Base-by-base conservation (phyloP, 2,329 filamentous ascomycete species). In the Alternaria alternata region DNA sequence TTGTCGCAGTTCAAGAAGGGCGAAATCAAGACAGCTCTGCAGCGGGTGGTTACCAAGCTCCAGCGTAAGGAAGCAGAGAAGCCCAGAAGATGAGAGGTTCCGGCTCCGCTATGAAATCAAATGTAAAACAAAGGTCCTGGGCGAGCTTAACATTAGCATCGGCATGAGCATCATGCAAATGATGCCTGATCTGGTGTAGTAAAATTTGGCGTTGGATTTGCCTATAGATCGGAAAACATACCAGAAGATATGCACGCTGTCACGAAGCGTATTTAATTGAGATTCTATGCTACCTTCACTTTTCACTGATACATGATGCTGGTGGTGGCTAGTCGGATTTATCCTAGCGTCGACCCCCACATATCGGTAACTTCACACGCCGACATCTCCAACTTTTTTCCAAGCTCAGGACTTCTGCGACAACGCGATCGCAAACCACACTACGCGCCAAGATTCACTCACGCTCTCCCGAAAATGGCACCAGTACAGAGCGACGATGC, bases 1-100 rank as follows among this genome's bases (percentile, higher is more conserved):
- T 79, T 97, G 11, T 85, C 89, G 1, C 86, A 86, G 0, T 97
- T 98, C 79, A 88, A 80, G 44, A 93, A 96, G 78, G 92, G 93
- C 54, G 94, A 97, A 61, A 89, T 97, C 68, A 94, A 91, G 81
- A 88, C 86, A 79, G 83, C 85, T 3, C 75, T 89, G 57, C 80
- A 84, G 67, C 81, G 85, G 51, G 82, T 85, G 9, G 77, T 79
- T 24, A 86, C 87, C 42, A 84, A 86, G 72, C 79, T 88, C 49
- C 79, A 82, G 66, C 81, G 86, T 55, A 85, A 84, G 68, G 81
- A 86, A 65, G 70, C 67, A 0, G 71, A 72, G 44, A 72, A 72
- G 57, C 65, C 65, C 28, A 38, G 57, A 36, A 55, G 57, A 59
- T 59, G 49, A 56, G 24, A 1, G 1, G 3, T 5, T 55, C 14